Evolutionary conservation across 345 rosid species (phyloP).

Genomic region (Camelina sativa): DNA sequence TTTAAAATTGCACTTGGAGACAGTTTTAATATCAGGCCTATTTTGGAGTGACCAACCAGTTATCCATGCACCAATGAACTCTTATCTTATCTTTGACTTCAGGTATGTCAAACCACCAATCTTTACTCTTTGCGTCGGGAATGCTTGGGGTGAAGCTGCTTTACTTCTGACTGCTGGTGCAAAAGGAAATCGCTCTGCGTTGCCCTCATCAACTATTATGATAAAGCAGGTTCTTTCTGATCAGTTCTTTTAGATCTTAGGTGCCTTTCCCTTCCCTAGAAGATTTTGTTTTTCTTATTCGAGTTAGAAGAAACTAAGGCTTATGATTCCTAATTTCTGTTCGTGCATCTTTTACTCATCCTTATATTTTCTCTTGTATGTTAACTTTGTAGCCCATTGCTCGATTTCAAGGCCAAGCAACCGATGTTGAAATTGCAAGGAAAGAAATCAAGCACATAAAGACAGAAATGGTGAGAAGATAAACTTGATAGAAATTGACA

Average conservation of each 20-base stretch:
- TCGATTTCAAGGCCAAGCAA: constrained; percentile 95
- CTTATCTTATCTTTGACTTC: constrained; percentile 36
- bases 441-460: constrained; percentile 75
- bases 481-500: constrained; percentile 18
- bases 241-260: constrained; percentile 12
- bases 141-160: constrained; percentile 99
- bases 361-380: constrained; percentile 12
- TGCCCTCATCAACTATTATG: constrained; percentile 52
- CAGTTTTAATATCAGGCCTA: constrained; percentile 6
- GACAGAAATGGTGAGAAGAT: constrained; percentile 70
- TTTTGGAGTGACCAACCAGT: neutral
- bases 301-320: constrained; percentile 5
- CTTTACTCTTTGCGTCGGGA: constrained; percentile 92
- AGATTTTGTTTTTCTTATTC: constrained; percentile 12
- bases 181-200: constrained; percentile 51
- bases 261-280: neutral
- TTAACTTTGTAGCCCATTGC: constrained; percentile 76
- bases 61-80: constrained; percentile 14
- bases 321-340: constrained; percentile 8
- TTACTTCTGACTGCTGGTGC: constrained; percentile 60
- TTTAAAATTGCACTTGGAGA: constrained; percentile 12
- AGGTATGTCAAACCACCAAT: constrained; percentile 89
- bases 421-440: constrained; percentile 79
- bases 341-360: constrained; percentile 27
- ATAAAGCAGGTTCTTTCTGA: constrained; percentile 47